Evolutionary conservation across 805 yeast genomes (phyloP).

Genomic region (Ascoidea asiatica): DNA sequence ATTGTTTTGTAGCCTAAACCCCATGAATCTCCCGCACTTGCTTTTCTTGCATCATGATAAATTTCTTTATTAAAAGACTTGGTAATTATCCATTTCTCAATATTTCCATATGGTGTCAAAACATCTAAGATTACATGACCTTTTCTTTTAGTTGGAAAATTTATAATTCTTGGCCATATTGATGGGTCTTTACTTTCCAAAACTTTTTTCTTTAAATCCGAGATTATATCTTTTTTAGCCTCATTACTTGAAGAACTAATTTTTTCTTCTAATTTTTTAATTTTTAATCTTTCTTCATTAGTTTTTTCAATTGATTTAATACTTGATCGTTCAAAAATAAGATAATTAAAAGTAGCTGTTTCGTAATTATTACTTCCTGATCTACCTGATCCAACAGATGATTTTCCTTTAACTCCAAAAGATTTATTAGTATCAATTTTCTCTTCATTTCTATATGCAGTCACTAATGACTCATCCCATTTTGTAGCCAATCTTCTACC

Average conservation of each 20-base stretch:
- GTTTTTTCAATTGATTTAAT: conserved; percentile 28
- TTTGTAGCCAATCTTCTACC: conserved; percentile 61
- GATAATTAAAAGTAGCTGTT: conserved; percentile 57
- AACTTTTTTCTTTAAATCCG: conserved; percentile 1
- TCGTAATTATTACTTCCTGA: conserved; percentile 60
- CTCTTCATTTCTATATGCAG: conserved; percentile 37
- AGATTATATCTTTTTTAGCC: conserved; percentile 11
- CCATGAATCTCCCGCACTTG: conserved; percentile 82
- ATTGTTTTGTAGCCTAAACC: conserved; percentile 50
- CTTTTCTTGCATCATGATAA: conserved; percentile 86
- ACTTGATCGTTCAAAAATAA: conserved; percentile 50
- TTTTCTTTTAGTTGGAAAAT: conserved; percentile 61
- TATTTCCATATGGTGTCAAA: conserved; percentile 65
- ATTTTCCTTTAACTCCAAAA: not conserved
- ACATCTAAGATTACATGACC: conserved; percentile 72
- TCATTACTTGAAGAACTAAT: too few relatives aligned
- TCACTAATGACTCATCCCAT: conserved; percentile 47
- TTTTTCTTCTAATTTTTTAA: not conserved
- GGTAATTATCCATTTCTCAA: conserved; percentile 83
- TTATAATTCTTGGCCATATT: conserved; percentile 63
- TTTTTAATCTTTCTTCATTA: conserved; percentile 24
- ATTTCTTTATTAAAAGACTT: conserved; percentile 59
- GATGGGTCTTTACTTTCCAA: conserved; percentile 12
- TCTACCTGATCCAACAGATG: conserved; percentile 61
- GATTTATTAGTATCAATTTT: not conserved